phyloP scores from a whole-genome alignment of 2,329 filamentous ascomycete genomes.

The Talaromyces piceae region DNA sequence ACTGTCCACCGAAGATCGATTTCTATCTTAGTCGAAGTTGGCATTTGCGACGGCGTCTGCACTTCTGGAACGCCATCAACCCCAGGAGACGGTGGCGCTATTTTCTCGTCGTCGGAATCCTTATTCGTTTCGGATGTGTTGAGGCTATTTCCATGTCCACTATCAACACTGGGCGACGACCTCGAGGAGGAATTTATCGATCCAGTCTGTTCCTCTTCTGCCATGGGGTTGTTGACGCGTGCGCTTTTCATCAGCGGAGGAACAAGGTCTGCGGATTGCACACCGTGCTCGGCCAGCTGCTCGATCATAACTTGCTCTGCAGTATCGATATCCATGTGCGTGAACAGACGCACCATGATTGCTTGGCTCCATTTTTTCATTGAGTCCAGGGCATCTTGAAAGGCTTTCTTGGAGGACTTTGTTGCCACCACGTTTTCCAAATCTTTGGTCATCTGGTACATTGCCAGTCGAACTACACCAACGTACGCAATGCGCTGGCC shows the following conservation, averaged over 20 bases:
- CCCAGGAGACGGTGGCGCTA: constrained; percentile 36
- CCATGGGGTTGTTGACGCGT: constrained; percentile 86
- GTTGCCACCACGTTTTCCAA: constrained; percentile 52
- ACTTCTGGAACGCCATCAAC: constrained; percentile 70
- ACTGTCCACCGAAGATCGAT: constrained; percentile 97
- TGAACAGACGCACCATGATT: constrained; percentile 92
- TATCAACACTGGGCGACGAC: constrained; percentile 20
- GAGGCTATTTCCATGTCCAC: constrained; percentile 20
- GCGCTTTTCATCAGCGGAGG: constrained; percentile 85
- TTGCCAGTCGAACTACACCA: constrained; percentile 73
- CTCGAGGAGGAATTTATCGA: constrained; percentile 33
- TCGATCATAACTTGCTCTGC: constrained; percentile 97
- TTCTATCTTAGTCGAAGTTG: constrained; percentile 75
- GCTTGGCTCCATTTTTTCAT: constrained; percentile 96
- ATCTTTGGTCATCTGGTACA: constrained; percentile 68
- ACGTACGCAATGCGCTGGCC: constrained; percentile 95
- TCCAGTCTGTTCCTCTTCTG: constrained; percentile 39
- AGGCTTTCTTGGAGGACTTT: constrained; percentile 63
- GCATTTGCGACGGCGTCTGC: constrained; percentile 73
- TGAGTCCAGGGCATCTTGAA: constrained; percentile 63
- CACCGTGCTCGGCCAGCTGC: constrained; percentile 86
- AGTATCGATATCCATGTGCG: constrained; percentile 91
- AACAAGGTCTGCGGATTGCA: constrained; percentile 74
- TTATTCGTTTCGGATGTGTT: constrained; percentile 25
- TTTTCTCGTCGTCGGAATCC: constrained; percentile 45